A percentile compares a stretch with the other conserved stretches of the same genome.
phyloP scores from a whole-genome alignment of 768 basidiomycete species.

The Gyrodon lividus region DNA sequence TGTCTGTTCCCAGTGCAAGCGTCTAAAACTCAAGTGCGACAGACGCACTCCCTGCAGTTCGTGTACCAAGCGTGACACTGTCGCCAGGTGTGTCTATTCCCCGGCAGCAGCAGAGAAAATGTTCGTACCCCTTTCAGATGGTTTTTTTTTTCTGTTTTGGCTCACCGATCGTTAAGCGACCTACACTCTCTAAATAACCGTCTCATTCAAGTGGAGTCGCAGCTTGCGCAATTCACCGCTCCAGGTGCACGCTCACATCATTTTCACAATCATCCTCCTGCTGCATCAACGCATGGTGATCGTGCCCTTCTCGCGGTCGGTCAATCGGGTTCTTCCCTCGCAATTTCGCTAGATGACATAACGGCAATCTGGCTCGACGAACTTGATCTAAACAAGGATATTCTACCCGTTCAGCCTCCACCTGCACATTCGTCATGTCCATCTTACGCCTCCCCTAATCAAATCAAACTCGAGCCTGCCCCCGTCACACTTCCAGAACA shows the following conservation, averaged over 20 bases:
- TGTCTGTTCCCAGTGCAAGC: slow-evolving; percentile 64
- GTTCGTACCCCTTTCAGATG: slow-evolving; percentile 38
- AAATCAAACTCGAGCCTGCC: slow-evolving; percentile 38
- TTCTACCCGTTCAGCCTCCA: slow-evolving; percentile 18
- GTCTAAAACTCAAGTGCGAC: slow-evolving; percentile 85
- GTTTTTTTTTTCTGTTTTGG: neutral
- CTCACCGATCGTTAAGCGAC: slow-evolving; percentile 45
- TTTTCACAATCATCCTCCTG: slow-evolving; percentile 12
- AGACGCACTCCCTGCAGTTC: slow-evolving; percentile 73
- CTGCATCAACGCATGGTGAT: slow-evolving; percentile 15
- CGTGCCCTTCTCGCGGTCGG: slow-evolving; percentile 39
- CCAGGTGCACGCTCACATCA: slow-evolving; percentile 27
- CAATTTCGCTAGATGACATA: slow-evolving; percentile 57
- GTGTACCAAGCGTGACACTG: slow-evolving; percentile 77
- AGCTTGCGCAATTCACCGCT: slow-evolving; percentile 48
- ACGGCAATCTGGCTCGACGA: slow-evolving; percentile 60
- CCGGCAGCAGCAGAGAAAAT: slow-evolving; percentile 86
- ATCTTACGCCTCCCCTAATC: slow-evolving; percentile 10
- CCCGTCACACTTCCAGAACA: slow-evolving; percentile 25
- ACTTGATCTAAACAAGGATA: slow-evolving; percentile 39
- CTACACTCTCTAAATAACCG: slow-evolving; percentile 83
- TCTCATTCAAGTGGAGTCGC: slow-evolving; percentile 65
- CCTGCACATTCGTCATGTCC: slow-evolving; percentile 16
- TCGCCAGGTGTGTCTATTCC: slow-evolving; percentile 71
- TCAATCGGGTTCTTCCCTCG: slow-evolving; percentile 44